A percentile compares a stretch with the other conserved stretches of the same genome.
phyloP scores from a whole-genome alignment of 2,329 filamentous ascomycete species.

The Beauveria sp. region DNA sequence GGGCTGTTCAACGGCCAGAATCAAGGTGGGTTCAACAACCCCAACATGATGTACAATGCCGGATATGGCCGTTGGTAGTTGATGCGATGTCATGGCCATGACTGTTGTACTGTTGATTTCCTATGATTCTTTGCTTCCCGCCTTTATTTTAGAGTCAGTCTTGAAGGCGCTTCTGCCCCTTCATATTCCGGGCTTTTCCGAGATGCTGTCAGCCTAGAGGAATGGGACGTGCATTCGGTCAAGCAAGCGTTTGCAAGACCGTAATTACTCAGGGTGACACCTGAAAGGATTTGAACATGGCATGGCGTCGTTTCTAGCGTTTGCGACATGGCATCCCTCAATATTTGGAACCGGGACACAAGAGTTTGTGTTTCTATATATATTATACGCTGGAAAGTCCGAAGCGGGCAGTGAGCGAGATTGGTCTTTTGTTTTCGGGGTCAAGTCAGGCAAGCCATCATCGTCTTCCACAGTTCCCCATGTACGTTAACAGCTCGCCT shows the following conservation, averaged over 20 bases:
- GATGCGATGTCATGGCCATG: slow-evolving; percentile 13
- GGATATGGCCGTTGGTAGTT: slow-evolving; percentile 62
- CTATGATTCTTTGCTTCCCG: slow-evolving; percentile 16
- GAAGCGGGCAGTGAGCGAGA: slow-evolving; percentile 19
- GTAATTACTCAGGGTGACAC: slow-evolving; percentile 20
- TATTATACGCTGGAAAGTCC: slow-evolving; percentile 18
- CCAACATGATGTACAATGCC: slow-evolving; percentile 74
- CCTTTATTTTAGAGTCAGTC: slow-evolving; percentile 16
- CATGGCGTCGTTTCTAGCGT: slow-evolving; percentile 23
- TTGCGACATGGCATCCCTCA: slow-evolving; percentile 17
- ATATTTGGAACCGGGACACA: background rate
- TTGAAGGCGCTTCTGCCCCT: slow-evolving; percentile 24
- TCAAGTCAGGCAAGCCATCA: slow-evolving; percentile 59
- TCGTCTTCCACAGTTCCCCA: slow-evolving; percentile 56
- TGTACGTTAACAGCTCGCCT: slow-evolving; percentile 56
- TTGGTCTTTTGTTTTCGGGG: slow-evolving; percentile 17
- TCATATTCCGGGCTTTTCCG: slow-evolving; percentile 15
- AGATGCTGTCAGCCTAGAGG: slow-evolving; percentile 20
- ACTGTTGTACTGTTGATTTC: slow-evolving; percentile 14
- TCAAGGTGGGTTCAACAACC: slow-evolving; percentile 90
- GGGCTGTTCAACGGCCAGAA: slow-evolving; percentile 80
- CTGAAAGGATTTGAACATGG: slow-evolving; percentile 19
- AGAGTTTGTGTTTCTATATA: slow-evolving; percentile 12
- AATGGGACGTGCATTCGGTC: slow-evolving; percentile 24
- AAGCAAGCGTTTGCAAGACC: slow-evolving; percentile 24